Conservation (phyloP, 768 basidiomycete genomes). For the Phallus indusiatus region DNA sequence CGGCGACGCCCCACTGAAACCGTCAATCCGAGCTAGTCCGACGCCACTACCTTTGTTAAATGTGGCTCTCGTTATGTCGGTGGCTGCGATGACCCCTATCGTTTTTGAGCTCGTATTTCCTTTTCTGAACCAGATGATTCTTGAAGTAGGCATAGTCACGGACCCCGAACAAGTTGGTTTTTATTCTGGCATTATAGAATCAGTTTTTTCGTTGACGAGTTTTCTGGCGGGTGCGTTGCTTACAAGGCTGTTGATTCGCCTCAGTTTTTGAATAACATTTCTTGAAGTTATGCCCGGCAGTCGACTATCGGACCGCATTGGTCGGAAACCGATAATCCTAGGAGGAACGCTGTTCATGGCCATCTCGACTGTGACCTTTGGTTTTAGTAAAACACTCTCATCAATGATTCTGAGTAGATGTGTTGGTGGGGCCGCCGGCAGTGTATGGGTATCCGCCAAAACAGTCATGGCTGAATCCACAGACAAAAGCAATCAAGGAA, state of each 20-base stretch:
- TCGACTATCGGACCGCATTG: conserved; percentile 13
- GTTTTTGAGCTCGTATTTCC: conserved; percentile 11
- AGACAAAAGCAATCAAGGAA: conserved; percentile 2
- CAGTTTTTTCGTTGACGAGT: conserved; percentile 5
- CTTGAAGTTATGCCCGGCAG: background rate
- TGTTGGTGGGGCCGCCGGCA: conserved; percentile 4
- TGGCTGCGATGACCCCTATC: conserved; percentile 8
- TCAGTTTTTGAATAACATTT: background rate
- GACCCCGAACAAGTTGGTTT: conserved; percentile 16
- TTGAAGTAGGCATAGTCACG: conserved; percentile 13
- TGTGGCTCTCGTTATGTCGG: conserved; percentile 1
- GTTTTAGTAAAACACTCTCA: conserved; percentile 12
- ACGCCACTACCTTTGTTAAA: conserved; percentile 13
- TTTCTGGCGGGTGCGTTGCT: conserved; percentile 6
- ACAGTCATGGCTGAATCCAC: conserved; percentile 1
- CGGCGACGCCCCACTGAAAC: no score
- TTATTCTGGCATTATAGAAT: conserved; percentile 14
- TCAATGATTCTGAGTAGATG: conserved; percentile 12
- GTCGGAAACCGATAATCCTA: conserved; percentile 17
- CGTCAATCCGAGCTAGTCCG: background rate
- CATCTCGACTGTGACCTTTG: conserved; percentile 12
- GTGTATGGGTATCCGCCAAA: background rate
- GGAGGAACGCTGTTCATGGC: conserved; percentile 11
- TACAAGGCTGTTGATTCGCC: background rate
- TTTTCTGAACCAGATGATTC: conserved; percentile 14